These are phyloP conservation scores for Cornus kousa DNA, from an alignment of 148 eudicot genomes.

Conservation along the genomic window DNA sequence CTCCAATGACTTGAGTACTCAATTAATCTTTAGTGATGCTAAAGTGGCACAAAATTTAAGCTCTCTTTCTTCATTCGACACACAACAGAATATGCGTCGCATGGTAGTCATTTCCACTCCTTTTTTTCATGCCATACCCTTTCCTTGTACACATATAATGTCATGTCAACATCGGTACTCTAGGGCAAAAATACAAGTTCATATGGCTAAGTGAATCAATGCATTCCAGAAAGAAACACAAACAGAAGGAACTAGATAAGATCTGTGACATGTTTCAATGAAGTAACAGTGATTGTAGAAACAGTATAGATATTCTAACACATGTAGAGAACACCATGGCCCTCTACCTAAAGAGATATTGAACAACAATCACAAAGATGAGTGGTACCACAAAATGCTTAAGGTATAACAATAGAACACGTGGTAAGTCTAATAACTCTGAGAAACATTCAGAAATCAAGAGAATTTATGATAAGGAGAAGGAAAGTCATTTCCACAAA, in stretches of 20 bases:
- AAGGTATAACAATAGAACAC: background rate
- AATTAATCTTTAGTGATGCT: too few species aligned
- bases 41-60: too few species aligned
- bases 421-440: background rate
- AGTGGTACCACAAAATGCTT: background rate
- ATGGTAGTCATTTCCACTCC: background rate
- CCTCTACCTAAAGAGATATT: background rate
- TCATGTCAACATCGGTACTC: background rate
- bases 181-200: background rate
- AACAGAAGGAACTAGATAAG: background rate
- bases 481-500: background rate
- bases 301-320: background rate
- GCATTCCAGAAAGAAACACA: background rate
- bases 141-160: background rate
- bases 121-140: background rate
- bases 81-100: background rate
- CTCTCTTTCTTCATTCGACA: too few species aligned
- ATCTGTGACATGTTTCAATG: background rate
- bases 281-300: background rate
- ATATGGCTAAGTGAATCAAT: background rate
- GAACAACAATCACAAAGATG: background rate
- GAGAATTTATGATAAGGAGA: conserved; percentile 2
- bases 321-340: background rate
- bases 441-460: background rate
- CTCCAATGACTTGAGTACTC: too few species aligned